Base-by-base conservation (phyloP, 257 asterid genomes). In the Fraxinus anomala region DNA sequence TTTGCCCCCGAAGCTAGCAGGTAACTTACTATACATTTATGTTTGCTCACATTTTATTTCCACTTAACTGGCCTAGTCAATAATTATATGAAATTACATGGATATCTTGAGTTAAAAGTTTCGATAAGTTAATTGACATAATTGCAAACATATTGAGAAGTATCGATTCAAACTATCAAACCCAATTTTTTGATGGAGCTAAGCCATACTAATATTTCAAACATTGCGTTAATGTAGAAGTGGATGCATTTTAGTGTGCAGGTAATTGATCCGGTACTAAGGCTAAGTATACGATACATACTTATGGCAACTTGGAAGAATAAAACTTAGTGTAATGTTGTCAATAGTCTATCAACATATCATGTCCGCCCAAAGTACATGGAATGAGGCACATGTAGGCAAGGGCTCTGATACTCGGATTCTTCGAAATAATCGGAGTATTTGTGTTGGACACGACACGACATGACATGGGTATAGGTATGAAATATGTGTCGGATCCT, bases 1-100 rank as follows among this genome's bases (percentile, higher is more conserved):
- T 92, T 86, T 28, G 94, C 97, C 77, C 97, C 94, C 1, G 96
- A 92, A 87, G 86, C 91, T 40, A 85, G 91, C 81, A 91, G 97
- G 96, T 91, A 73, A 49, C 2, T 26, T 21, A 49, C 10, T 14
- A 36, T 13, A 21, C n/a, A 2, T 12, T 69, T 68, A 21, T 19
- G 30, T 36, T 80, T 33, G 28, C 69, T 63, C n/a, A 56, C 26
- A n/a, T 56, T 12, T 56, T 56, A 56, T 56, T 17, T 19, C 59
- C 21, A 47, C 59, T 47, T 14, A 47, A 6, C 28, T 56, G 2
- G n/a, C 28, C 0, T 26, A 17, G 26, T 56, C 28, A 54, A 19
- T n/a, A 17, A 54, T 56, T 17, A n/a, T 56, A 1, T 14, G 23
- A 19, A 51, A 19, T 56, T 56, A 56, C 28, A n/a, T 5, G 24